Base-by-base conservation (phyloP, 2,329 filamentous ascomycete species). In the Bipolaris cookei region DNA sequence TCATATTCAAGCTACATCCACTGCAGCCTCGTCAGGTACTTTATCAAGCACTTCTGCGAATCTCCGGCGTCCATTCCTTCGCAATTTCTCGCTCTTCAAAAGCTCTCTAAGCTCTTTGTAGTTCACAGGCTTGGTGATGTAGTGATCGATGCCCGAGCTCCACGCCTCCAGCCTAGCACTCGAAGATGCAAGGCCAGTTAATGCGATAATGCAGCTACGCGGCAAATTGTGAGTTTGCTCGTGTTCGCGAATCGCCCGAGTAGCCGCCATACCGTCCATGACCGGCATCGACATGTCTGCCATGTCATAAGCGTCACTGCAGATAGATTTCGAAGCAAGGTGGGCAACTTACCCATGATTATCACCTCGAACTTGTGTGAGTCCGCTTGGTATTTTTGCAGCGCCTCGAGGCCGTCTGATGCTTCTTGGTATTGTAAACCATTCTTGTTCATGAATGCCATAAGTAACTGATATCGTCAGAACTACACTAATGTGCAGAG, bases 271-370 rank as follows among this genome's bases (percentile, higher is more conserved):
- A 1, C 74, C 73, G 54, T 76, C 73, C 71, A 77, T 71, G 37
- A 75, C 66, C 2, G 73, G 73, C 73, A 76, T 76, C 1, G 72
- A 74, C 53, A 76, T 69, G 39, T 76, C 73, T 71, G 21, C 23
- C 7, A 20, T 16, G 13, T 21, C 3, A 41, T 62, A 44, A 62
- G 39, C 21, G 6, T 51, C 38, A 20, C 2, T 6, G 4, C 13
- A 44, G 11, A 44, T 14, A 20, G 1, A 21, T 6, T 11, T 13
- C 1, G 14, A 14, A n/a, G 23, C 4, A 14, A 35, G 42, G 18
- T 7, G 25, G 18, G 1, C 44, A 34, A 51, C 58, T 54, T 58
- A 69, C 70, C 72, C 74, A 77, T 77, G 1, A 76, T 25, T 25
- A 77, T 70, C 23, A 66, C 56, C 14, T 69, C 54, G 43, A 72